Evolutionary conservation across 2,329 filamentous ascomycete species (phyloP).

Genomic region (Colletotrichum scovillei): DNA sequence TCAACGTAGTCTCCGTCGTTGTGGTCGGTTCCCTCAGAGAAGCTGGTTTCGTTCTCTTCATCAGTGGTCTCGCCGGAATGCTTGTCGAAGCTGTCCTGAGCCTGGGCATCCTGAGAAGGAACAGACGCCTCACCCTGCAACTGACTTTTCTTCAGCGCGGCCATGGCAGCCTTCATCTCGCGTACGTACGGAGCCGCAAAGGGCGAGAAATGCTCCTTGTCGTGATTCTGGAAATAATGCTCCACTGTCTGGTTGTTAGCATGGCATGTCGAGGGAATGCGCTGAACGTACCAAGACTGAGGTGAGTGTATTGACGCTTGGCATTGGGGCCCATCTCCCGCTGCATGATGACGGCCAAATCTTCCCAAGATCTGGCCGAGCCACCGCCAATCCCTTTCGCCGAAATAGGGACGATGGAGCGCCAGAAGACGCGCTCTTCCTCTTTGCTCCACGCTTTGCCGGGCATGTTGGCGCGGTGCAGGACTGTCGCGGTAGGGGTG

Average conservation of each 20-base stretch:
- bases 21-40: background rate
- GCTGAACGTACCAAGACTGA: slow-evolving; percentile 53
- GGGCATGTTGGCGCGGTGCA: slow-evolving; percentile 51
- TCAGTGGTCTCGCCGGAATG: background rate
- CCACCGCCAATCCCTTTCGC: slow-evolving; percentile 44
- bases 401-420: slow-evolving; percentile 49
- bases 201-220: slow-evolving; percentile 50
- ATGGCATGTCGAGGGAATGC: background rate
- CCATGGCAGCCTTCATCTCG: slow-evolving; percentile 39
- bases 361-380: slow-evolving; percentile 47
- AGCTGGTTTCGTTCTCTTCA: background rate
- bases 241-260: slow-evolving; percentile 47
- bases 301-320: slow-evolving; percentile 52
- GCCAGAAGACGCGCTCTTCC: slow-evolving; percentile 64
- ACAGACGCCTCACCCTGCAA: background rate
- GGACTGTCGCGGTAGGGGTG: background rate
- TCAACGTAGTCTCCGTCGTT: background rate
- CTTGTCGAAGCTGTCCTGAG: too few species aligned
- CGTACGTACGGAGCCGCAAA: slow-evolving; percentile 48
- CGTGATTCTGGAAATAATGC: slow-evolving; percentile 57
- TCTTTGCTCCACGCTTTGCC: slow-evolving; percentile 60
- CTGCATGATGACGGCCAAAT: slow-evolving; percentile 53
- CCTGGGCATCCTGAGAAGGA: background rate
- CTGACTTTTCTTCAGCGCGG: background rate
- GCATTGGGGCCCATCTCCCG: slow-evolving; percentile 45